Conservation (phyloP, 768 basidiomycete species). For the Macrocybe gigantea region DNA sequence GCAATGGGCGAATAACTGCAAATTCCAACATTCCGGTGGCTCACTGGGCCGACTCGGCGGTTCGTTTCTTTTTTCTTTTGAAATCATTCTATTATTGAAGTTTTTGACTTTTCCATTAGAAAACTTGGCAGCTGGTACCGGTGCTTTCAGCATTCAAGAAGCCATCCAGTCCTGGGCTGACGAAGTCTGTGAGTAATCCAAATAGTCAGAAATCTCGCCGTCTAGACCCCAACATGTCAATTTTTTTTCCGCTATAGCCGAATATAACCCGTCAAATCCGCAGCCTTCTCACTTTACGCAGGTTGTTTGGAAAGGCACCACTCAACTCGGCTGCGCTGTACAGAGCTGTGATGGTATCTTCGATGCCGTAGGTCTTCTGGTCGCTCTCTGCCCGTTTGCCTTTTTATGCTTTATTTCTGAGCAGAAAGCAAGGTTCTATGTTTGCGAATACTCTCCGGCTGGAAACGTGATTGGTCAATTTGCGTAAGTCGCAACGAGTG, state of each 20-base stretch:
- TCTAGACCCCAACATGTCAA: neutral
- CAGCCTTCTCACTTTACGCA: constrained; percentile 67
- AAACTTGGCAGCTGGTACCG: constrained; percentile 74
- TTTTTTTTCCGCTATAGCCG: constrained; percentile 28
- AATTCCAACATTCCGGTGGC: constrained; percentile 66
- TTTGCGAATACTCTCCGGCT: constrained; percentile 62
- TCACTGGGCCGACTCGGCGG: constrained; percentile 59
- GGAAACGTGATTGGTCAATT: constrained; percentile 65
- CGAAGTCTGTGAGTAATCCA: constrained; percentile 51
- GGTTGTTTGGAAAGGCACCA: constrained; percentile 68
- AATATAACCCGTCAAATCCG: constrained; percentile 55
- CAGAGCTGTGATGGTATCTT: constrained; percentile 56
- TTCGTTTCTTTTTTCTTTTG: constrained; percentile 28
- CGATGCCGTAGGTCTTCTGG: constrained; percentile 36
- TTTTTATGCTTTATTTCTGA: constrained; percentile 2
- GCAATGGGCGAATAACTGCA: constrained; percentile 62
- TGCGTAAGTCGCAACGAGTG: constrained; percentile 34
- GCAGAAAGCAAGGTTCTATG: constrained; percentile 52
- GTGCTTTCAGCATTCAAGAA: constrained; percentile 38
- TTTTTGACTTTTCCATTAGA: constrained; percentile 31
- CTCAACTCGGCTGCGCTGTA: constrained; percentile 59
- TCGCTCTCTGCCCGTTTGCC: neutral
- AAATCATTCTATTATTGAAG: neutral
- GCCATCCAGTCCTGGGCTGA: constrained; percentile 60
- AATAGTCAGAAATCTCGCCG: too few species aligned